Base-by-base conservation (phyloP, 371 early-diverging fungal genomes). In the Zychaea mexicana region DNA sequence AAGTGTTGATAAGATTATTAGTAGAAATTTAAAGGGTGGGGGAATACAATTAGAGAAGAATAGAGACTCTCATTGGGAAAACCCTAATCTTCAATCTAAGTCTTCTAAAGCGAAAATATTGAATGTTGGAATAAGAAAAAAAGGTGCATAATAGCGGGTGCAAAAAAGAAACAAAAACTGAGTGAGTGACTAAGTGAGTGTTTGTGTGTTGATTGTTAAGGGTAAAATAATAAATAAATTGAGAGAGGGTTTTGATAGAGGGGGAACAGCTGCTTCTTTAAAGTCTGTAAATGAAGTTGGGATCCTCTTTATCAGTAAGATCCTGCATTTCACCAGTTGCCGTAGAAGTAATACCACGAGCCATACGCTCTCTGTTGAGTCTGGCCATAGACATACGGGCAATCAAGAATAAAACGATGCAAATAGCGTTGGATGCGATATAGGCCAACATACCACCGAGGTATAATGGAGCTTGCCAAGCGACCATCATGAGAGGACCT, bases 391-490 rank as follows among this genome's bases (percentile, higher is more conserved):
- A 56, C 24, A 36, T 52, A 54, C 68, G 71, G 2, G 69, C 69
- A 55, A 66, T 19, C 53, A 69, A 24, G 45, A 74, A 32, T 6
- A 69, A 33, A 39, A 62, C 33, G 38, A 69, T 71, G 15, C 45
- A 52, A 17, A 71, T 39, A 3, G 60, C 52, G 54, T 74, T 65
- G 27, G 75, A 60, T 12, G 30, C 57, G n/a, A 68, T 69, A 42
- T 66, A 74, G 6, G 58, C 71, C 2, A 71, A 52, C 73, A 76
- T 76, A 38, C 74, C 76, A 27, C 76, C 76, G 12, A 73, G 66
- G 27, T 77, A 80, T 2, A 49, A 46, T 21, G 78, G 78, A 7
- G 59, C 62, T 38, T 65, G 67, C 54, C 63, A 60, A 19, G 36
- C 36, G 12, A 72, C 64, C 68, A 76, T 72, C 46, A 73, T 67